These are phyloP conservation scores for Pseudopithomyces chartarum DNA, from an alignment of 2,329 filamentous ascomycete genomes.

Conservation along the genomic window DNA sequence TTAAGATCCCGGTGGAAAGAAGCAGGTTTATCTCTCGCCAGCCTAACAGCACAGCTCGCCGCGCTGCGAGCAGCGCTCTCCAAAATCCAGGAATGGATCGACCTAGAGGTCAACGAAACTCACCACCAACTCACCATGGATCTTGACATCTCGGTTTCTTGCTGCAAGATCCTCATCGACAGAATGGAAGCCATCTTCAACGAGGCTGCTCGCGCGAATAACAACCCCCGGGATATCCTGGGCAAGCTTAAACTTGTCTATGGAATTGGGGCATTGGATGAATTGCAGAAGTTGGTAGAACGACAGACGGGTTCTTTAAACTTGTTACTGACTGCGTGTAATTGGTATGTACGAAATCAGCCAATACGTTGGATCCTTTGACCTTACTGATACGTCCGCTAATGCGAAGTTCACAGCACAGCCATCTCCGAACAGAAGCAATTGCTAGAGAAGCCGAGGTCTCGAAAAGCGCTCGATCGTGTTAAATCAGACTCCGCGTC, in stretches of 20 bases:
- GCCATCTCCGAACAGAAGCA: conserved; percentile 15
- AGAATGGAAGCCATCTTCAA: conserved; percentile 13
- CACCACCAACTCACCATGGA: conserved; percentile 25
- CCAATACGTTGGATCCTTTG: too few species aligned
- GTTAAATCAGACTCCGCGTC: conserved; percentile 15
- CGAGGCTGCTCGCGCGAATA: neutral
- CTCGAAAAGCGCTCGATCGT: conserved; percentile 10
- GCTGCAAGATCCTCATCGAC: conserved; percentile 11
- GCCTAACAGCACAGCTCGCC: conserved; percentile 16
- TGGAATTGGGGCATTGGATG: conserved; percentile 5
- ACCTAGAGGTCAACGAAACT: conserved; percentile 3
- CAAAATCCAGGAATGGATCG: conserved; percentile 22
- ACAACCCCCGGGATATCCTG: neutral
- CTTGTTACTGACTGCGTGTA: conserved; percentile 21
- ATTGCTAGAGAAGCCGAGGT: conserved; percentile 7
- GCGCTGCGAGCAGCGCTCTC: conserved; percentile 17
- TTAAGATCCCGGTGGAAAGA: conserved; percentile 7
- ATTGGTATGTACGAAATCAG: conserved; percentile 19
- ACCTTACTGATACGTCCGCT: too few species aligned
- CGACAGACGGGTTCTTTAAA: conserved; percentile 20
- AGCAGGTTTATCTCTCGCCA: conserved; percentile 16
- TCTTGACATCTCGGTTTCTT: conserved; percentile 16
- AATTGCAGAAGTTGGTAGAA: conserved; percentile 19
- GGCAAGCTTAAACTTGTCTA: conserved; percentile 15
- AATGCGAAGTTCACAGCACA: conserved; percentile 10